A percentile compares a stretch with the other conserved stretches of the same genome.
phyloP scores from a whole-genome alignment of 306 rosid species.

The apple (Malus domestica) region ASM211411v1 NC_041800.1:23783733-23784232 shows the following conservation, averaged over 20 bases:
- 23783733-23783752: not conserved
- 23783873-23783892: not conserved
- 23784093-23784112: too few relatives aligned
- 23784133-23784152: accelerated
- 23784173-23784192: accelerated
- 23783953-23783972: too few relatives aligned
- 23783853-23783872: not conserved
- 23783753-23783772: not conserved
- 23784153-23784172: too few relatives aligned
- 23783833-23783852: not conserved
- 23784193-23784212: not conserved
- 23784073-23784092: too few relatives aligned
- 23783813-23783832: not conserved
- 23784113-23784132: accelerated
- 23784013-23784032: not conserved
- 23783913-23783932: not conserved
- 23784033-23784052: not conserved
- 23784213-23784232: not conserved
- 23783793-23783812: not conserved
- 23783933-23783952: not conserved
- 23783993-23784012: not conserved
- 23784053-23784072: too few relatives aligned
- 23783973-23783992: not conserved
- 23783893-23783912: not conserved
- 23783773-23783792: slow-evolving; percentile 1